Evolutionary conservation across 1,139 yeast species (phyloP), one percentile per base, ranked within the genome.

Genomic region (Nakaseomyces delphensis): DNA sequence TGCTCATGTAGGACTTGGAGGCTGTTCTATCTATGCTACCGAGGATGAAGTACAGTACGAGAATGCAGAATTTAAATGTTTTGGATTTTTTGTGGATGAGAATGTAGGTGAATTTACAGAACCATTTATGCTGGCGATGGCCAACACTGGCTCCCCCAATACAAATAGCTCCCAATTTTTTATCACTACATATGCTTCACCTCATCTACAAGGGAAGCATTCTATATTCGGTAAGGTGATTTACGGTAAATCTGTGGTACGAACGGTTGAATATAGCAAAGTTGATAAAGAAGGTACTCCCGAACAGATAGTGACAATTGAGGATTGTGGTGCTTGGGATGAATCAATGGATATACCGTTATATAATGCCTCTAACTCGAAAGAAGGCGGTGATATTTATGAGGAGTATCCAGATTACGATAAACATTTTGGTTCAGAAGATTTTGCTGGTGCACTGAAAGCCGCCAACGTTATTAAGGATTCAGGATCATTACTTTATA

Each of bases 331-430:
- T 1, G 67, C 60, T 32, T 83, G 89, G 87, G 52, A 63, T 3
- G 71, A 69, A 11, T 64, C 64, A 0, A 71, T 74, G 68, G 64
- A 53, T 0, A 63, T 77, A 1, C 89, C 89, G 0, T 67, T 79
- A 3, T 73, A 54, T 51, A 77, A 78, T 53, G 83, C 86, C 0
- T 72, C 82, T 41, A 76, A 77, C 50, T 75, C 74, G 47, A 57
- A 64, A 0, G 66, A 76, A 9, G 86, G 83, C 1, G 85, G 84
- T 6, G 93, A 83, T 53, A 60, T 74, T 0, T 83, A 71, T 53
- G 91, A 82, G 60, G 93, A 83, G 56, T 76, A 69, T 51, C 93
- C 93, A 0, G 87, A 78, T 49, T 85, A 79, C 54, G 87, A 79
- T 52, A 67, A 54, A 31, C 65, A 66, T 47, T 75, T 79, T 40